phyloP scores from a whole-genome alignment of 192 early-diverging fungal genomes.

The Coemansia aciculifera region DNA sequence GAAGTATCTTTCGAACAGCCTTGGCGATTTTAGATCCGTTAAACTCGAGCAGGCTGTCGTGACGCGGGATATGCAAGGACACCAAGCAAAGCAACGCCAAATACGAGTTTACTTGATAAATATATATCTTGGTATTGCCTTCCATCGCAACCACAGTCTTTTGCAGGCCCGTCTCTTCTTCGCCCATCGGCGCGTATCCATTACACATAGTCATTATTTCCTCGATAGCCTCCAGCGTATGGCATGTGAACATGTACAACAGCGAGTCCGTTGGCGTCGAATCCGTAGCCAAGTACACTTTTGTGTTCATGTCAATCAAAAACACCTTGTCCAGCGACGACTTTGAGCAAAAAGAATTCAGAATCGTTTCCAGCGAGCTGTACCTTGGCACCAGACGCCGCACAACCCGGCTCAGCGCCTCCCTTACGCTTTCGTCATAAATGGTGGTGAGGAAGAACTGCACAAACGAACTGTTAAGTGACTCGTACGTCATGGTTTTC shows the following conservation, averaged over 20 bases:
- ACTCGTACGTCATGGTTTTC: slow-evolving; percentile 80
- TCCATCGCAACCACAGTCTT: slow-evolving; percentile 27
- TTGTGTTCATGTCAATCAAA: slow-evolving; percentile 84
- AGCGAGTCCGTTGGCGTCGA: slow-evolving; percentile 86
- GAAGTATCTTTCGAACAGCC: slow-evolving; percentile 48
- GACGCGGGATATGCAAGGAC: slow-evolving; percentile 20
- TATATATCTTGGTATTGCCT: slow-evolving; percentile 24
- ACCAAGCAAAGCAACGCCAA: slow-evolving; percentile 42
- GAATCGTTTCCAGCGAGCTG: slow-evolving; percentile 82
- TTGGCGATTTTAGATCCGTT: slow-evolving; percentile 47
- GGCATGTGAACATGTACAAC: slow-evolving; percentile 88
- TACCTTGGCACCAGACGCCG: slow-evolving; percentile 86
- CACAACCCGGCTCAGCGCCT: slow-evolving; percentile 92
- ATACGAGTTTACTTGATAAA: slow-evolving; percentile 41
- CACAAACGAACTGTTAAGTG: slow-evolving; percentile 74
- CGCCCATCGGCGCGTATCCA: slow-evolving; percentile 2
- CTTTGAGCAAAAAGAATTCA: slow-evolving; percentile 92
- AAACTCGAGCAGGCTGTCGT: slow-evolving; percentile 50
- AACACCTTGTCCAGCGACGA: slow-evolving; percentile 97
- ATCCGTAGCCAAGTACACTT: slow-evolving; percentile 95
- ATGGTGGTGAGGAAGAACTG: slow-evolving; percentile 90
- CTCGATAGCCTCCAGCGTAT: slow-evolving; percentile 92
- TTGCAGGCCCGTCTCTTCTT: slow-evolving; percentile 26
- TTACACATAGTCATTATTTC: slow-evolving; percentile 77
- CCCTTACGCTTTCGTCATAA: slow-evolving; percentile 91